A percentile compares a stretch with the other conserved stretches of the same genome.
phyloP scores from a whole-genome alignment of 2,329 filamentous ascomycete species.

The Cercospora citrullina region DNA sequence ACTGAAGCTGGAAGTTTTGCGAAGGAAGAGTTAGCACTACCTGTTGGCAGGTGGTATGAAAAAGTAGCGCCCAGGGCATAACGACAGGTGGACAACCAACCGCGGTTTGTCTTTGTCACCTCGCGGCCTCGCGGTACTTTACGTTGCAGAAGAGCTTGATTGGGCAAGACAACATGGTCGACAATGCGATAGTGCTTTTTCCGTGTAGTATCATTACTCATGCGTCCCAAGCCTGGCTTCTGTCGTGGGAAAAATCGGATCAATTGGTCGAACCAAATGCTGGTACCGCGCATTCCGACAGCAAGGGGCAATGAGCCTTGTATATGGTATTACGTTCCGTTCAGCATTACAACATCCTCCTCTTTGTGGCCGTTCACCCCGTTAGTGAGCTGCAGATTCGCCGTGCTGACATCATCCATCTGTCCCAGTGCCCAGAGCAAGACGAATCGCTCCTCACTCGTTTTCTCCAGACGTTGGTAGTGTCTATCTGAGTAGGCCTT shows the following conservation, averaged over 20 bases:
- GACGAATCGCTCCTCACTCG: conserved; percentile 91
- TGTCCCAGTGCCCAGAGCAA: conserved; percentile 89
- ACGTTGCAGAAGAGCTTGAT: background rate
- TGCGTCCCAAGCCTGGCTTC: background rate
- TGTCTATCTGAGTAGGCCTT: conserved; percentile 90
- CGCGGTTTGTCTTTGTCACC: background rate
- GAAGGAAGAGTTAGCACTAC: background rate
- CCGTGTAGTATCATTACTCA: background rate
- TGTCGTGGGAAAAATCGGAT: background rate
- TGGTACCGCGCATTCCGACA: background rate
- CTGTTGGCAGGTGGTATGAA: background rate
- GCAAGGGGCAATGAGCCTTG: background rate
- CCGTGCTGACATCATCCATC: conserved; percentile 70
- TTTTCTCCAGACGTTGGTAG: conserved; percentile 82
- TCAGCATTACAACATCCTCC: conserved; percentile 28
- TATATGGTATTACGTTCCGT: conserved; percentile 6
- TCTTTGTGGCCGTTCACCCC: conserved; percentile 19
- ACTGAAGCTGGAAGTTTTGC: background rate
- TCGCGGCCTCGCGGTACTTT: background rate
- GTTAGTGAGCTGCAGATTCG: conserved; percentile 15
- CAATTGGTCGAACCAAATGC: background rate
- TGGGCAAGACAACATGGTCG: background rate
- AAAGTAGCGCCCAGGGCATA: background rate
- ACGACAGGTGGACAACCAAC: background rate
- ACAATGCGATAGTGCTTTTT: background rate